A percentile compares a stretch with the other conserved stretches of the same genome.
These are phyloP conservation scores for Trichoderma semiorbis DNA, from an alignment of 2,329 filamentous ascomycete genomes.

Conservation along the genomic window DNA sequence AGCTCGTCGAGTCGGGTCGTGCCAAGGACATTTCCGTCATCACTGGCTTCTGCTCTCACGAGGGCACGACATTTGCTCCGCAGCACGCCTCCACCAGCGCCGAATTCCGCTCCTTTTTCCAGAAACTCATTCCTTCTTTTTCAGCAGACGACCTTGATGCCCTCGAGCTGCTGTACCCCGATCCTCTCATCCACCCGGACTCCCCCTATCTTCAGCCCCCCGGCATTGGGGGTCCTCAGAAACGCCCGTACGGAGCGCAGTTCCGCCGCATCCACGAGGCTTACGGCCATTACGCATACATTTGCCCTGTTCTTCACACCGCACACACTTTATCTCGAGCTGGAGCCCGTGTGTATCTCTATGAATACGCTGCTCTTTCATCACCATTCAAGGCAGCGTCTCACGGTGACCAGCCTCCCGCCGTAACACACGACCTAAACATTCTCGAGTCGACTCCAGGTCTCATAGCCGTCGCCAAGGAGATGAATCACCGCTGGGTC, in stretches of 20 bases:
- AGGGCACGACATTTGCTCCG: constrained; percentile 64
- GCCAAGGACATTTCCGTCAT: constrained; percentile 42
- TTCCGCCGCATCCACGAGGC: constrained; percentile 57
- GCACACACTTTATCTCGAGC: constrained; percentile 39
- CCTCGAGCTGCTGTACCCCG: constrained; percentile 61
- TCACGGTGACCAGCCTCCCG: constrained; percentile 45
- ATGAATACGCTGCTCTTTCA: constrained; percentile 55
- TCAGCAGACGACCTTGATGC: constrained; percentile 47
- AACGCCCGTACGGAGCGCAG: constrained; percentile 44
- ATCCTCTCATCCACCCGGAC: constrained; percentile 42
- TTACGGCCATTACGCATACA: constrained; percentile 63
- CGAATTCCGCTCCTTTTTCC: constrained; percentile 61
- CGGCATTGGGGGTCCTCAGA: constrained; percentile 23
- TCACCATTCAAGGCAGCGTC: constrained; percentile 38
- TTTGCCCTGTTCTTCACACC: constrained; percentile 60
- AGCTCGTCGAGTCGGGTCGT: constrained; percentile 48
- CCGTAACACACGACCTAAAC: constrained; percentile 43
- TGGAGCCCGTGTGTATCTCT: constrained; percentile 48
- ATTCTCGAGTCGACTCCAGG: constrained; percentile 35
- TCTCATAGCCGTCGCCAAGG: constrained; percentile 35
- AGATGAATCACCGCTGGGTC: constrained; percentile 44
- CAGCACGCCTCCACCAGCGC: constrained; percentile 41
- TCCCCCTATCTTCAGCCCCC: constrained; percentile 41
- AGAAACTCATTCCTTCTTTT: constrained; percentile 56
- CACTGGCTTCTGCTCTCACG: constrained; percentile 68